Conservation (phyloP, 495 filamentous ascomycete genomes). For the Trichoderma orchidacearum region DNA sequence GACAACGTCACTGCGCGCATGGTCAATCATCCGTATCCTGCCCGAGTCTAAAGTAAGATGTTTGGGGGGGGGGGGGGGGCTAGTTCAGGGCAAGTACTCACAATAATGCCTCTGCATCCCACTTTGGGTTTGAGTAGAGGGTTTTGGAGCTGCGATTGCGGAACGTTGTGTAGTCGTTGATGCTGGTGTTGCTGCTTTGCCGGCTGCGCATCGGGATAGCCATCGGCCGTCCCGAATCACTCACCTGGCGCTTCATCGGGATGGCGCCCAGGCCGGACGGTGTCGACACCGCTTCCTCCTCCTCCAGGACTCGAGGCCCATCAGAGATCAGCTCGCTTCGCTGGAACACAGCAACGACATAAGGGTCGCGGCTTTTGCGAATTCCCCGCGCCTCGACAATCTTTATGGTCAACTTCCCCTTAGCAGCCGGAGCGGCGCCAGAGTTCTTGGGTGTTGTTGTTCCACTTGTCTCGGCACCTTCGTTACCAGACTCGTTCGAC, state of each 20-base stretch:
- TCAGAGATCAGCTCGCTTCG: constrained; percentile 91
- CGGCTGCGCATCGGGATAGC: constrained; percentile 92
- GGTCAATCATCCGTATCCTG: constrained; percentile 1
- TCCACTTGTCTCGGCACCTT: constrained; percentile 23
- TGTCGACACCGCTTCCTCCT: constrained; percentile 32
- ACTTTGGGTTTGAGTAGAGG: constrained; percentile 77
- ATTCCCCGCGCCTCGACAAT: constrained; percentile 75
- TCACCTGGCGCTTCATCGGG: constrained; percentile 51
- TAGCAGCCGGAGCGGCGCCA: constrained; percentile 55
- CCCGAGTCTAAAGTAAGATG: background rate
- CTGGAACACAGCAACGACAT: constrained; percentile 94
- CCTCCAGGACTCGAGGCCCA: constrained; percentile 46
- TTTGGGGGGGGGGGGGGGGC: background rate
- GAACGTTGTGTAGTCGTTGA: constrained; percentile 54
- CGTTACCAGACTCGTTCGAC: constrained; percentile 16
- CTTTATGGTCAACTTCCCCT: constrained; percentile 80
- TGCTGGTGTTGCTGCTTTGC: constrained; percentile 86
- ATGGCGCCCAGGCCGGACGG: constrained; percentile 36
- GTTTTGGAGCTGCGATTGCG: constrained; percentile 38
- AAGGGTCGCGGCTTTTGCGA: constrained; percentile 71
- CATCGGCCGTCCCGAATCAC: constrained; percentile 62
- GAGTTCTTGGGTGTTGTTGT: constrained; percentile 22
- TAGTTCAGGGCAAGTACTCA: too few relatives aligned
- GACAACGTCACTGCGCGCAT: constrained; percentile 64
- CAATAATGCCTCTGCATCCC: constrained; percentile 94